Conservation (phyloP, 2,329 filamentous ascomycete species). For the Curvularia hawaiiensis region DNA sequence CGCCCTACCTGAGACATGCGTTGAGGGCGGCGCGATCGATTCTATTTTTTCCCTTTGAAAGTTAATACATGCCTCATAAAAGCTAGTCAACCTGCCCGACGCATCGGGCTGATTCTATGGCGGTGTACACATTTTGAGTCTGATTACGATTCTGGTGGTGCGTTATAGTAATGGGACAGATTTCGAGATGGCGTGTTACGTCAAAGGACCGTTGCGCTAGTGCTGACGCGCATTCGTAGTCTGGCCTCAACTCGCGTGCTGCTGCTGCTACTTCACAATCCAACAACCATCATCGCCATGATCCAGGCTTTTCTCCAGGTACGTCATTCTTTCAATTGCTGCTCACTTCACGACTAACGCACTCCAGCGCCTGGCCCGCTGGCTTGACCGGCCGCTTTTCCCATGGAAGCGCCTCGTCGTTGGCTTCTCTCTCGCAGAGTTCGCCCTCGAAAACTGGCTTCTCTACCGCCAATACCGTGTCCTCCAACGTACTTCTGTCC, state of each 20-base stretch:
- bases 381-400: conserved; percentile 89
- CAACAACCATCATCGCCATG: conserved; percentile 32
- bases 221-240: conserved; percentile 17
- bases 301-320: conserved; percentile 47
- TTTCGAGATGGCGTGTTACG: background rate
- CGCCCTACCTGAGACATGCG: no score
- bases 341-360: conserved; percentile 14
- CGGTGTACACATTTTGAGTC: background rate
- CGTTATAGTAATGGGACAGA: background rate
- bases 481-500: conserved; percentile 77
- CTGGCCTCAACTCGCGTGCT: conserved; percentile 33
- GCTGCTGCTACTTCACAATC: conserved; percentile 7
- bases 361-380: conserved; percentile 71
- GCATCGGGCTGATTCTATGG: background rate
- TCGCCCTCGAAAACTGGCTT: conserved; percentile 86
- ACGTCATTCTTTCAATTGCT: background rate
- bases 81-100: background rate
- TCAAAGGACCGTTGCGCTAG: conserved; percentile 16
- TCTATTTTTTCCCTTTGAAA: no score
- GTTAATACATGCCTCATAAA: background rate
- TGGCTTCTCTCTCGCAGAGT: conserved; percentile 91
- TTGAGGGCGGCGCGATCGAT: no score
- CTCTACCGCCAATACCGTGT: conserved; percentile 89
- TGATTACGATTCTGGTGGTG: background rate
- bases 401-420: conserved; percentile 98